A percentile compares a stretch with the other conserved stretches of the same genome.
Conservation (phyloP, 192 early-diverging fungal genomes). For the Gigaspora rosea region DNA sequence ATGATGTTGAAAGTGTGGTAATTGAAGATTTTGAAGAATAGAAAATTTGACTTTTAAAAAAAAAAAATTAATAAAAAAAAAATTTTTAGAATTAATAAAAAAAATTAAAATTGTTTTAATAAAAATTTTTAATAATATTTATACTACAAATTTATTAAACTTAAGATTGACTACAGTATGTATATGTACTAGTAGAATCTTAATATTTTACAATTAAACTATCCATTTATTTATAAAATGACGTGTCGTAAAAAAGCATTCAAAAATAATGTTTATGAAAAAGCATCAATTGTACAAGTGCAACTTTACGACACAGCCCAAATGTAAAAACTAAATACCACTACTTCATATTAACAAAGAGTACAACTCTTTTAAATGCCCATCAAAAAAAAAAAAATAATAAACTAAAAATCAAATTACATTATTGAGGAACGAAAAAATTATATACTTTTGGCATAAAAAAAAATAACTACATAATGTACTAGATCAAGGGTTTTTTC, state of each 20-base stretch:
- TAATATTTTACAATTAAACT: too few relatives aligned
- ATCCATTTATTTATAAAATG: too few relatives aligned
- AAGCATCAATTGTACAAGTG: too few relatives aligned
- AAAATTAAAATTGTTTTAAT: background rate
- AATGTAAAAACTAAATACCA: too few relatives aligned
- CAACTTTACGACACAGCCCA: too few relatives aligned
- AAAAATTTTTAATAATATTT: background rate
- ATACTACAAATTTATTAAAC: background rate
- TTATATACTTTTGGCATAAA: conserved; percentile 2
- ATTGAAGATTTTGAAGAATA: conserved; percentile 5
- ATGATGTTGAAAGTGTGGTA: conserved; percentile 20
- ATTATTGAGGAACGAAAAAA: conserved; percentile 1
- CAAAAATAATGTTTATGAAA: too few relatives aligned
- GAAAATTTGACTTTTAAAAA: too few relatives aligned
- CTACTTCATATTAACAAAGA: background rate
- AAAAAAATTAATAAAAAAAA: too few relatives aligned
- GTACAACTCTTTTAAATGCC: background rate
- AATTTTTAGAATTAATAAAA: too few relatives aligned
- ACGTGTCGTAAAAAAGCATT: too few relatives aligned
- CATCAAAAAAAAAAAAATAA: background rate
- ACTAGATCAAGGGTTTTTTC: background rate
- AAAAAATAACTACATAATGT: background rate
- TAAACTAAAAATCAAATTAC: background rate
- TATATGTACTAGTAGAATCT: background rate
- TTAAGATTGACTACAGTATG: background rate